Percentiles rank a stretch among this genome's conserved stretches.
These are phyloP conservation scores for Flaveria linearis DNA, from an alignment of 129 eudicot genomes.

Conservation along the genomic window DNA sequence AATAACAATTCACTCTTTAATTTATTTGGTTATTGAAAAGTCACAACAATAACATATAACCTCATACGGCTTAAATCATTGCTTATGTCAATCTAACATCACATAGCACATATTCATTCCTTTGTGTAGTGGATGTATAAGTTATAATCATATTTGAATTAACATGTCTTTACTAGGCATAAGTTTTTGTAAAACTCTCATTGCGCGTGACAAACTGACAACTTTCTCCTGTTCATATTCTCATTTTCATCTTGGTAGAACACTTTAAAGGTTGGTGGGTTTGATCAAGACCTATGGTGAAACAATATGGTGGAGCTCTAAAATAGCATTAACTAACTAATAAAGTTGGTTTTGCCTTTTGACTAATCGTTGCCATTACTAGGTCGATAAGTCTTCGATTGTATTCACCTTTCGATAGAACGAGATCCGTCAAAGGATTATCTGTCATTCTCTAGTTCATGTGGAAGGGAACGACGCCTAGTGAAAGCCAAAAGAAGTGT, in stretches of 20 bases:
- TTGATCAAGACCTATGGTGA: neutral
- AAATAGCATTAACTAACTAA: too few relatives aligned
- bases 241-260: constrained; percentile 3
- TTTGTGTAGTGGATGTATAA: constrained; percentile 32
- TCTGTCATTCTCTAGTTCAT: too few relatives aligned
- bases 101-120: constrained; percentile 41
- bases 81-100: constrained; percentile 50
- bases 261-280: neutral
- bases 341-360: too few relatives aligned
- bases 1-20: too few relatives aligned
- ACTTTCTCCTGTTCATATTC: constrained; percentile 34
- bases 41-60: too few relatives aligned
- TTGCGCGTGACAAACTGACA: constrained; percentile 24
- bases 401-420: too few relatives aligned
- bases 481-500: too few relatives aligned
- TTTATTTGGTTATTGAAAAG: too few relatives aligned
- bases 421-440: too few relatives aligned
- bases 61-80: constrained; percentile 38
- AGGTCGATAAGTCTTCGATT: too few relatives aligned
- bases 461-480: too few relatives aligned
- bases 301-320: neutral
- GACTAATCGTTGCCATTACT: too few relatives aligned
- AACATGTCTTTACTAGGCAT: constrained; percentile 28
- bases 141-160: constrained; percentile 32
- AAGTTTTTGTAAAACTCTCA: constrained; percentile 18